Conservation (phyloP, 768 basidiomycete genomes). For the Hypholoma fasciculare region DNA sequence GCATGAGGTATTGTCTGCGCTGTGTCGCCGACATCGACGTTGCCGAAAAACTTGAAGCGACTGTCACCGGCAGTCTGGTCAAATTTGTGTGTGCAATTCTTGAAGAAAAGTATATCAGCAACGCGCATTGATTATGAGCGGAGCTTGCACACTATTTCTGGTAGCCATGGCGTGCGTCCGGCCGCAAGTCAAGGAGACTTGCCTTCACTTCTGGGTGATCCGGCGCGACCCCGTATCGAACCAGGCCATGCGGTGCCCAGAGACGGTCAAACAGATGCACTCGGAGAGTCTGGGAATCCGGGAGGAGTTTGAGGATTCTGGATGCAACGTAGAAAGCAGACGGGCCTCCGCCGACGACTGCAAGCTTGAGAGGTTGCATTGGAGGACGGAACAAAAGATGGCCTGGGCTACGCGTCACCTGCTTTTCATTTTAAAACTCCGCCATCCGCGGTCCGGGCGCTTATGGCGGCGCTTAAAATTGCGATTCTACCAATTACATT, state of each 20-base stretch:
- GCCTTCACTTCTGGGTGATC: conserved; percentile 99
- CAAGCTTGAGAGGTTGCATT: conserved; percentile 60
- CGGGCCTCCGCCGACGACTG: conserved; percentile 91
- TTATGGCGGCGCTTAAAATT: no score
- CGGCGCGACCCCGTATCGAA: conserved; percentile 95
- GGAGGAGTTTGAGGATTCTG: conserved; percentile 69
- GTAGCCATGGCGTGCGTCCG: conserved; percentile 4
- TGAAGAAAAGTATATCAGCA: conserved; percentile 4
- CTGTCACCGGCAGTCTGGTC: conserved; percentile 77
- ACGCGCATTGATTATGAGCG: neutral
- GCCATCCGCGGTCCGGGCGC: no score
- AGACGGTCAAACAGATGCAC: conserved; percentile 91
- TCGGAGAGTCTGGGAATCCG: conserved; percentile 35
- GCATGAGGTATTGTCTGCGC: conserved; percentile 45
- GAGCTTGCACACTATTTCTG: neutral
- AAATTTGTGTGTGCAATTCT: conserved; percentile 98
- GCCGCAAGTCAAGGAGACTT: conserved; percentile 9
- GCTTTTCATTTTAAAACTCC: no score
- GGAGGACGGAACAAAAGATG: neutral
- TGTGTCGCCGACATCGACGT: conserved; percentile 61
- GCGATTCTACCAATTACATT: no score
- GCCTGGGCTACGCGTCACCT: neutral
- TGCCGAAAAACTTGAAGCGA: conserved; percentile 89
- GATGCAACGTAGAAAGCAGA: conserved; percentile 97
- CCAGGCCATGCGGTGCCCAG: conserved; percentile 93